These are phyloP conservation scores for Phytophthora multivora DNA, from an alignment of 352 stramenopile genomes.

Conservation along the genomic window DNA sequence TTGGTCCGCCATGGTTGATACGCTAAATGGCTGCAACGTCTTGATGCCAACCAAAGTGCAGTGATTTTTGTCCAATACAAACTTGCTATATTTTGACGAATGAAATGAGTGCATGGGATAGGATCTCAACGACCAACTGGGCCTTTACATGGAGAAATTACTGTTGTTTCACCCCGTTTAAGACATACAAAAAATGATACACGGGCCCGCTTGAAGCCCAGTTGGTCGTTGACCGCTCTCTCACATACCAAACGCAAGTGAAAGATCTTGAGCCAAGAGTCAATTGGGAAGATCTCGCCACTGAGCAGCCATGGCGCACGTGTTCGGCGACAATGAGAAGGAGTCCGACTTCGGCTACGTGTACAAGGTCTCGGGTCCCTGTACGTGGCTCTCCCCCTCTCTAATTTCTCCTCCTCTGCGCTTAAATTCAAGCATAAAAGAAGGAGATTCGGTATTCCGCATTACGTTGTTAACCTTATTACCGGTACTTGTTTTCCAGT, in stretches of 20 bases:
- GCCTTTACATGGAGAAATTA: neutral
- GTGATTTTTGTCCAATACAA: slow-evolving; percentile 36
- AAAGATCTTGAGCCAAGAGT: slow-evolving; percentile 48
- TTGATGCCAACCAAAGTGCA: slow-evolving; percentile 51
- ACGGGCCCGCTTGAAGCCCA: slow-evolving; percentile 20
- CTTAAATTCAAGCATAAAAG: neutral
- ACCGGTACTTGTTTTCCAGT: slow-evolving; percentile 65
- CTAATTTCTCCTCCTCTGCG: neutral
- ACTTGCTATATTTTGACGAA: slow-evolving; percentile 18
- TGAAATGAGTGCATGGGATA: neutral
- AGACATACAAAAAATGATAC: neutral
- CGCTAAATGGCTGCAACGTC: slow-evolving; percentile 11
- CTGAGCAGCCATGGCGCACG: slow-evolving; percentile 62
- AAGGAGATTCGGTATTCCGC: neutral
- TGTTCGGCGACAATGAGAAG: slow-evolving; percentile 88
- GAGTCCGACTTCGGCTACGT: slow-evolving; percentile 99
- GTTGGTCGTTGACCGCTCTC: slow-evolving; percentile 13
- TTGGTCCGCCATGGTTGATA: slow-evolving; percentile 30
- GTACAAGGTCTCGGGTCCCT: slow-evolving; percentile 98
- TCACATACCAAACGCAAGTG: slow-evolving; percentile 38
- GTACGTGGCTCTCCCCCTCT: slow-evolving; percentile 58
- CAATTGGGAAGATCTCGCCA: slow-evolving; percentile 24
- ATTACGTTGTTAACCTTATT: neutral
- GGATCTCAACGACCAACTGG: slow-evolving; percentile 23
- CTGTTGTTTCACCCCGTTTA: slow-evolving; percentile 29